phyloP scores from a whole-genome alignment of 2,329 filamentous ascomycete genomes.

The Myriosclerotinia duriaeana region DNA sequence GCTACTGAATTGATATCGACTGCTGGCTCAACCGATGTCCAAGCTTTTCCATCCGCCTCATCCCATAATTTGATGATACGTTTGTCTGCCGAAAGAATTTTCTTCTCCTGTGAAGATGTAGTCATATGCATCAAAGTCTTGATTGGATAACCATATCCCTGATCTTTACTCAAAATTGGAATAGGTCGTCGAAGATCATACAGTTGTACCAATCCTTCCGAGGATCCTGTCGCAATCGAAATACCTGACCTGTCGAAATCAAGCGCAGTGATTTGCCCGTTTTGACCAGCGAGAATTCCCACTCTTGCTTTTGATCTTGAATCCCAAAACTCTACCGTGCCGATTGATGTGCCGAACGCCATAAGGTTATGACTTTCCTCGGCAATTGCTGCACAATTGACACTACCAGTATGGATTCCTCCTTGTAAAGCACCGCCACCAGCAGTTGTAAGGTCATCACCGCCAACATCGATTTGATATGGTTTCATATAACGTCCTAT shows the following conservation, averaged over 20 bases:
- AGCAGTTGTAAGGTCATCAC: conserved; percentile 67
- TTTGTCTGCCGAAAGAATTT: conserved; percentile 90
- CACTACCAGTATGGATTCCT: conserved; percentile 78
- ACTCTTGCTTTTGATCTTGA: conserved; percentile 78
- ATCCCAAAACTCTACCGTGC: conserved; percentile 98
- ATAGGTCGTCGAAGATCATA: conserved; percentile 89
- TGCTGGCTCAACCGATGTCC: conserved; percentile 92
- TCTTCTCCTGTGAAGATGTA: conserved; percentile 73
- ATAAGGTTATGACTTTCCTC: conserved; percentile 86
- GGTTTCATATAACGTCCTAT: conserved; percentile 90
- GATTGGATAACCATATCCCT: conserved; percentile 91
- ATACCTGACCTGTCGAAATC: conserved; percentile 83
- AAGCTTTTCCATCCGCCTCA: conserved; percentile 74
- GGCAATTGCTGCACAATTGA: conserved; percentile 84
- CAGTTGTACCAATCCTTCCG: conserved; percentile 80
- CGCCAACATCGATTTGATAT: conserved; percentile 86
- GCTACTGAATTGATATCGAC: conserved; percentile 95
- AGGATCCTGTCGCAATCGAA: conserved; percentile 83
- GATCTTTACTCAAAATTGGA: conserved; percentile 86
- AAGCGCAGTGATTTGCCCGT: conserved; percentile 79
- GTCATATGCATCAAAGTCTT: conserved; percentile 77
- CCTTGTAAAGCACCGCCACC: conserved; percentile 80
- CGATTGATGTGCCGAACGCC: conserved; percentile 89
- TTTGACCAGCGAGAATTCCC: conserved; percentile 68
- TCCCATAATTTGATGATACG: conserved; percentile 98